Conservation (phyloP, 257 asterid species). For the Jacaranda copaia region DNA sequence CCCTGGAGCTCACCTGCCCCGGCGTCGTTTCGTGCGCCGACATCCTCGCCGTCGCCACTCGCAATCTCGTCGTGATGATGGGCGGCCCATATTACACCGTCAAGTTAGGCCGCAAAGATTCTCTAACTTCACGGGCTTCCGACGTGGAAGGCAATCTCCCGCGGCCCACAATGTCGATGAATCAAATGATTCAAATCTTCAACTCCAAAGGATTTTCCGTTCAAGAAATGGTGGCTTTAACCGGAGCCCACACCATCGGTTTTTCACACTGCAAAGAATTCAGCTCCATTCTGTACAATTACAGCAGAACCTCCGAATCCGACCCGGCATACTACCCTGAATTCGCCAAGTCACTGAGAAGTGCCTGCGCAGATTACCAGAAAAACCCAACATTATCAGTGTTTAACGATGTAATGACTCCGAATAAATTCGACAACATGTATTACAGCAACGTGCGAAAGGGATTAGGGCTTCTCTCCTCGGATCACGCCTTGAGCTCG, state of each 20-base stretch:
- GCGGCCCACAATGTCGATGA: constrained; percentile 66
- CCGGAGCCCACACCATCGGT: constrained; percentile 97
- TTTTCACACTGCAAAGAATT: constrained; percentile 94
- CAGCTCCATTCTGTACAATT: constrained; percentile 67
- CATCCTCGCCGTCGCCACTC: constrained; percentile 79
- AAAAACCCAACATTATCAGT: constrained; percentile 79
- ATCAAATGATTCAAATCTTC: constrained; percentile 65
- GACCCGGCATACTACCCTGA: constrained; percentile 78
- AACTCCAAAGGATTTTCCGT: constrained; percentile 59
- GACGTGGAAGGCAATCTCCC: constrained; percentile 80
- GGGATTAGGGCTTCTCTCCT: constrained; percentile 74
- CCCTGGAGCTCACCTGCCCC: constrained; percentile 85
- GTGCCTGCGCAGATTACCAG: constrained; percentile 65
- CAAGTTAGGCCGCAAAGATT: constrained; percentile 73
- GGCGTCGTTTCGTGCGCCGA: constrained; percentile 93
- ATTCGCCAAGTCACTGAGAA: constrained; percentile 63
- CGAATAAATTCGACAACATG: constrained; percentile 73
- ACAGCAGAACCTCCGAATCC: constrained; percentile 52
- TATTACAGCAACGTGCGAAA: constrained; percentile 67
- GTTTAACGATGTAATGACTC: constrained; percentile 77
- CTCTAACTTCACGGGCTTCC: constrained; percentile 51
- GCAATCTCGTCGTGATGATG: constrained; percentile 79
- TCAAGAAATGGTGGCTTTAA: constrained; percentile 84
- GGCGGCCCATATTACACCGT: constrained; percentile 90
- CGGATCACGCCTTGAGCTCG: constrained; percentile 68